phyloP scores from a whole-genome alignment of 2,329 filamentous ascomycete genomes.

The Penicillium sp. region DNA sequence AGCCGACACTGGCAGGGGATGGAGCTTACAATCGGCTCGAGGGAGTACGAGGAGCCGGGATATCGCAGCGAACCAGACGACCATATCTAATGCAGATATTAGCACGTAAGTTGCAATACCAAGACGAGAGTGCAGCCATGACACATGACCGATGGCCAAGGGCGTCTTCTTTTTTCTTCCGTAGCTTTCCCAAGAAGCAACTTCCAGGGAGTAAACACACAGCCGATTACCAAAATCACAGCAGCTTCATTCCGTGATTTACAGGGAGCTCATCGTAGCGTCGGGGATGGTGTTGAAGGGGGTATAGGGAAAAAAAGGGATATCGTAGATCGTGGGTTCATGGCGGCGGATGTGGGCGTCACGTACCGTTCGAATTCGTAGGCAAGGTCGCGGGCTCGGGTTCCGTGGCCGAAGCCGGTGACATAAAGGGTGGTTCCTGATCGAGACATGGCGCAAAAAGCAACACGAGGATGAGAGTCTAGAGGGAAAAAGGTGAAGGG shows the following conservation, averaged over 20 bases:
- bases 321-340: constrained; percentile 34
- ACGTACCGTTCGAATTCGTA: constrained; percentile 99
- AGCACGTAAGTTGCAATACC: constrained; percentile 27
- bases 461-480: constrained; percentile 1
- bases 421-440: constrained; percentile 94
- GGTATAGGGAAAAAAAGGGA: constrained; percentile 31
- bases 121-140: constrained; percentile 16
- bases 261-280: constrained; percentile 13
- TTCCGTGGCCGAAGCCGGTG: constrained; percentile 98
- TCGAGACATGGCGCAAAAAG: constrained; percentile 71
- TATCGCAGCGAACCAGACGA: constrained; percentile 96
- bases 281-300: constrained; percentile 34
- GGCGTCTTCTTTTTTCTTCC: background rate
- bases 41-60: constrained; percentile 90
- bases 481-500: constrained; percentile 4
- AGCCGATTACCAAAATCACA: background rate
- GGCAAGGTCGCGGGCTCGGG: constrained; percentile 96
- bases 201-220: background rate
- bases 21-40: constrained; percentile 87
- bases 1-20: constrained; percentile 15
- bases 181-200: background rate
- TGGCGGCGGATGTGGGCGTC: constrained; percentile 51
- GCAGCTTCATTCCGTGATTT: constrained; percentile 1
- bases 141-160: constrained; percentile 9
- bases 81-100: constrained; percentile 72